A percentile compares a stretch with the other conserved stretches of the same genome.
phyloP scores from a whole-genome alignment of 129 eudicot genomes.

The Escallonia rubra region DNA sequence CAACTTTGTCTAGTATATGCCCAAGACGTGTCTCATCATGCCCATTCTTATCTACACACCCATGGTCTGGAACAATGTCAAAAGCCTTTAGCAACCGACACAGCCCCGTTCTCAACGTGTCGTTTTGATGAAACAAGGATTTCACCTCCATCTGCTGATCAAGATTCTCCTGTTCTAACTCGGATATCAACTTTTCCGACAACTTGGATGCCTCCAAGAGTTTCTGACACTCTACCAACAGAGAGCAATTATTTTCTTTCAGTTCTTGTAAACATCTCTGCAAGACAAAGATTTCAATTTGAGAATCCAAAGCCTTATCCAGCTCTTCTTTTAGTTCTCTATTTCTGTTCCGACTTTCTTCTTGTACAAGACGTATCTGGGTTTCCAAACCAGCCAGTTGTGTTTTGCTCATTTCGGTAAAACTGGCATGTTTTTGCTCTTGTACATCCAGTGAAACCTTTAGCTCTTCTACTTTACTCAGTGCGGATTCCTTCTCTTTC shows the following conservation, averaged over 20 bases:
- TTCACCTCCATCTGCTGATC: conserved; percentile 35
- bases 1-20: conserved; percentile 33
- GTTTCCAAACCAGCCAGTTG: conserved; percentile 34
- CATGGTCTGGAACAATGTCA: conserved; percentile 30
- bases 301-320: conserved; percentile 47
- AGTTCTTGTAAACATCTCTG: conserved; percentile 50
- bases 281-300: conserved; percentile 61
- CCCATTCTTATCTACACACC: conserved; percentile 23
- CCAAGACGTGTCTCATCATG: conserved; percentile 35
- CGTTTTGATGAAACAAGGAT: conserved; percentile 49
- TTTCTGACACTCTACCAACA: conserved; percentile 42
- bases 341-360: conserved; percentile 37
- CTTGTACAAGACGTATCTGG: conserved; percentile 44
- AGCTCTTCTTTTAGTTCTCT: conserved; percentile 48
- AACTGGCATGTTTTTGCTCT: conserved; percentile 50
- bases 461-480: conserved; percentile 49
- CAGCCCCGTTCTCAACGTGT: conserved; percentile 45
- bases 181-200: conserved; percentile 46
- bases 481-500: conserved; percentile 56
- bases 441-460: conserved; percentile 50
- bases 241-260: conserved; percentile 37
- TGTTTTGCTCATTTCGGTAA: conserved; percentile 28
- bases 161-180: conserved; percentile 39
- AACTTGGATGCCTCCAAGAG: conserved; percentile 46
- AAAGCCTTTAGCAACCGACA: conserved; percentile 42